Evolutionary conservation across 305 asterid genomes (phyloP), one percentile per base, ranked within the genome.

Genomic region (Salvia sclarea): DNA sequence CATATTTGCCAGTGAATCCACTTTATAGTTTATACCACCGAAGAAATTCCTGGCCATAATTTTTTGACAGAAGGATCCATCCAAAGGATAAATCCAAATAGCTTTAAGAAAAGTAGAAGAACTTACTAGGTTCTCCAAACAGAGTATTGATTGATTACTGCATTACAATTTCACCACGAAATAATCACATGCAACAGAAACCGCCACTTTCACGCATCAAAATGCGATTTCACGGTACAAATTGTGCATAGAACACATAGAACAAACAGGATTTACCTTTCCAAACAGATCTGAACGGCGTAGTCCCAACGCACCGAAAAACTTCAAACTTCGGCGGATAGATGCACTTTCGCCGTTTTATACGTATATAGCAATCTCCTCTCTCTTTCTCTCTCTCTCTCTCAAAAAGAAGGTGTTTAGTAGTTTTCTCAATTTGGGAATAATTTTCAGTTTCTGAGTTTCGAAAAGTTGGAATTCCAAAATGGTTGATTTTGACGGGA

Each of bases 231-330:
- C 17, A n/a, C n/a, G 43, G 43, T 6, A 30, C 40, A 54, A 53
- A 35, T 38, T 54, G 38, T 16, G 38, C 16, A 9, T 5, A 45
- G 8, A 40, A 37, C 12, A 37, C 41, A 37, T 8, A 37, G 14
- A 3, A 38, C 44, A 38, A n/a, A 53, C 35, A 40, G 20, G 54
- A 49, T 60, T 70, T 38, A 63, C 76, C 71, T 71, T 71, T 11
- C 21, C 33, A 63, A 53, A 18, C 59, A 71, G 76, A 71, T 71
- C 76, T 71, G 76, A 71, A 50, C 75, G 43, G 55, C 69, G 69
- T 38, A 55, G 22, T 48, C 61, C 13, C 20, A 25, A 45, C 14
- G 61, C 74, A 47, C 17, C 21, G 61, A 14, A 11, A 30, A 28
- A 22, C 20, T 54, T 62, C 49, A 25, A 71, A 25, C 52, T 49